Conservation (phyloP, 306 rosid species). For the Glycine latifolia region DNA sequence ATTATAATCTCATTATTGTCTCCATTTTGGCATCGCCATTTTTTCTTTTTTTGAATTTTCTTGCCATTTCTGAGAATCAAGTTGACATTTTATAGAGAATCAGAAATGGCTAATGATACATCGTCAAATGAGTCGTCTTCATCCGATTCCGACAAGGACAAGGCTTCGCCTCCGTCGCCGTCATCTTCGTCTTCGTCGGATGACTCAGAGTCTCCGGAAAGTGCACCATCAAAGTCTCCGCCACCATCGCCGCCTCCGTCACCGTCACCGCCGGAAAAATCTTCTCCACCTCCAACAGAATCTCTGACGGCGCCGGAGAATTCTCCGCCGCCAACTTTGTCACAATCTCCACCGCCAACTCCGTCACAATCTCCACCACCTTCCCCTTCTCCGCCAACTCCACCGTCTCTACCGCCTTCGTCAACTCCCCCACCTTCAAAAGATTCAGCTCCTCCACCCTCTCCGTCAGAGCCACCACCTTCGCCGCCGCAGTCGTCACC, state of each 20-base stretch:
- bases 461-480: not conserved
- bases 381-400: not conserved
- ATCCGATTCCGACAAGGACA: not conserved
- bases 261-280: not conserved
- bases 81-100: constrained; percentile 16
- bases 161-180: constrained; percentile 27
- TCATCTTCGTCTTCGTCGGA: not conserved
- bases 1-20: not conserved
- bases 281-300: constrained; percentile 23
- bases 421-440: constrained; percentile 18
- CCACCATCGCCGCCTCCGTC: constrained; percentile 6
- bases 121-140: not conserved
- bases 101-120: constrained; percentile 53
- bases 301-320: not conserved
- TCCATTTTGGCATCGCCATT: not conserved
- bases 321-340: not conserved
- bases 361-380: constrained; percentile 38
- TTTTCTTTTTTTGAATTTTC: not conserved
- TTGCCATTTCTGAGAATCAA: constrained; percentile 46
- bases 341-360: not conserved
- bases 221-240: constrained; percentile 27
- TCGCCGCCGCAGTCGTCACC: too few relatives aligned
- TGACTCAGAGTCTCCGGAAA: not conserved
- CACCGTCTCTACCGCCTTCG: constrained; percentile 20
- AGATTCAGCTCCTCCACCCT: constrained; percentile 34